Conservation (phyloP, 78 protist genomes). For the Pigoraptor vietnamica region DNA sequence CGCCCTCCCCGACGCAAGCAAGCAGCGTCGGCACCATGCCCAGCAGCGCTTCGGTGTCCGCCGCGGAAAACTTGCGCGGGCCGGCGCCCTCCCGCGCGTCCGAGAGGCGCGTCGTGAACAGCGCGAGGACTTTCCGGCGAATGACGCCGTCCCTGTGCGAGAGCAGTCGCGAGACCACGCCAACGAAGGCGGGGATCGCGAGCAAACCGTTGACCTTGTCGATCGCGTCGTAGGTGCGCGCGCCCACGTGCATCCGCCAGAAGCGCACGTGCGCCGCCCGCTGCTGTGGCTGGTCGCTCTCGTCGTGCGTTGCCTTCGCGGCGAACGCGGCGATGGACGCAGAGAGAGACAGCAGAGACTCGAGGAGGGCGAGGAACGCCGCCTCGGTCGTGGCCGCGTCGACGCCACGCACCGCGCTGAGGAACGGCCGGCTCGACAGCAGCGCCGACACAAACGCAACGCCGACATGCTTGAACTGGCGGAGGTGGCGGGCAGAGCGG, state of each 20-base stretch:
- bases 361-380: background rate
- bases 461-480: background rate
- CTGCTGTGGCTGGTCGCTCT: background rate
- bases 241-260: background rate
- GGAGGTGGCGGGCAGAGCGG: background rate
- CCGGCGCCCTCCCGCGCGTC: background rate
- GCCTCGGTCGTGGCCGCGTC: background rate
- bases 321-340: background rate
- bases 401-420: background rate
- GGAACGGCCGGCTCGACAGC: background rate
- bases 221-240: constrained; percentile 5
- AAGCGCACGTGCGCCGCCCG: background rate
- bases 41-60: background rate
- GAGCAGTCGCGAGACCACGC: constrained; percentile 19
- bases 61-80: background rate
- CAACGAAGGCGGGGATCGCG: constrained; percentile 35
- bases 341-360: background rate
- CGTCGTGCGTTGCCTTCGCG: background rate
- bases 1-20: background rate
- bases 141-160: constrained; percentile 30
- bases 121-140: constrained; percentile 43
- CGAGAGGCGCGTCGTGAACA: constrained; percentile 10
- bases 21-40: background rate
- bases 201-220: constrained; percentile 36
- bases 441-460: background rate